Percentiles rank a stretch among this genome's conserved stretches.
Conservation (phyloP, 2,329 filamentous ascomycete species). For the Cyclaneusma minus region DNA sequence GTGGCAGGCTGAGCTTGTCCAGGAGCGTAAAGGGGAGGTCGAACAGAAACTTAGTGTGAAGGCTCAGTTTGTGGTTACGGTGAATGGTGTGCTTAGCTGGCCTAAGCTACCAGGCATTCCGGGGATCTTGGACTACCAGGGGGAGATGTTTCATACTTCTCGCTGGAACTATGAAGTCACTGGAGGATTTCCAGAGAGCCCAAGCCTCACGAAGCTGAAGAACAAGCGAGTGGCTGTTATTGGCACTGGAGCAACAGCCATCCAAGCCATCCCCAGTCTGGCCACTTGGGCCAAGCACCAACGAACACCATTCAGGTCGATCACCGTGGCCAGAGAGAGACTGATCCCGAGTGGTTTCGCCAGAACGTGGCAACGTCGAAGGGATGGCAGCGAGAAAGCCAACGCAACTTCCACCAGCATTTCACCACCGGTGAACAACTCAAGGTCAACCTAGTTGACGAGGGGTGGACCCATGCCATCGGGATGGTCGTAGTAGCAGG, state of each 20-base stretch:
- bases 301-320: conserved; percentile 32
- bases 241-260: conserved; percentile 14
- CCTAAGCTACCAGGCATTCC: conserved; percentile 28
- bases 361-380: conserved; percentile 13
- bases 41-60: too few species aligned
- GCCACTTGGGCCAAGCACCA: conserved; percentile 33
- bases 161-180: conserved; percentile 27
- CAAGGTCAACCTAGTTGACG: conserved; percentile 29
- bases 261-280: conserved; percentile 21
- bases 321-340: conserved; percentile 22
- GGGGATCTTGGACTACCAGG: conserved; percentile 22
- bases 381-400: conserved; percentile 34
- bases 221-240: conserved; percentile 14
- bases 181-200: conserved; percentile 19
- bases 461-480: conserved; percentile 39
- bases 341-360: conserved; percentile 21
- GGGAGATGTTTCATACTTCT: conserved; percentile 25
- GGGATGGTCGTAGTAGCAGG: too few species aligned
- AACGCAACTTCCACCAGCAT: conserved; percentile 29
- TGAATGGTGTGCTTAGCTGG: conserved; percentile 25
- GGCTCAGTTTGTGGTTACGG: conserved; percentile 23
- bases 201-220: conserved; percentile 17
- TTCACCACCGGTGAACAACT: too few species aligned
- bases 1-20: too few species aligned
- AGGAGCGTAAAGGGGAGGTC: too few species aligned